Percentiles rank a stretch among this genome's conserved stretches.
Conservation (phyloP, 306 rosid species). For the Vachellia collinsii region DNA sequence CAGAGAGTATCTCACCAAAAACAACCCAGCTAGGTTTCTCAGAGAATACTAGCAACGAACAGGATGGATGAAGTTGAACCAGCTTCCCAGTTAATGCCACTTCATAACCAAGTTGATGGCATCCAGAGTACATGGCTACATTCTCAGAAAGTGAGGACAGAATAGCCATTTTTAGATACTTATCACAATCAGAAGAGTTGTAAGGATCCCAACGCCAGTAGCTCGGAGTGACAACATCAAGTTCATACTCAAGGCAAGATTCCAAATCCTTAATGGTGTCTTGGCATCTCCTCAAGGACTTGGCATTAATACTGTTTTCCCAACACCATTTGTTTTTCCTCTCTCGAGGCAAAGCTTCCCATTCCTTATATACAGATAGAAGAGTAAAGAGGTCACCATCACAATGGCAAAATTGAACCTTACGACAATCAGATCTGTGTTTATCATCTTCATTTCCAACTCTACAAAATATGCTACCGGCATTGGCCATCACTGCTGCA, state of each 20-base stretch:
- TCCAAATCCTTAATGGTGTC: conserved; percentile 78
- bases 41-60: conserved; percentile 78
- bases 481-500: conserved; percentile 91
- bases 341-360: conserved; percentile 66
- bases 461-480: conserved; percentile 87
- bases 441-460: conserved; percentile 80
- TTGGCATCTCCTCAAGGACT: conserved; percentile 87
- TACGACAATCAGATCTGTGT: conserved; percentile 75
- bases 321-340: conserved; percentile 79
- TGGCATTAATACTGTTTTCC: conserved; percentile 96
- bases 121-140: conserved; percentile 91
- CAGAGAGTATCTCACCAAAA: conserved; percentile 77
- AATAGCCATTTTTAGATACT: conserved; percentile 61
- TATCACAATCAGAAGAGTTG: conserved; percentile 56
- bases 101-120: conserved; percentile 79
- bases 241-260: conserved; percentile 75
- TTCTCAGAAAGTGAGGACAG: conserved; percentile 86
- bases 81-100: conserved; percentile 79
- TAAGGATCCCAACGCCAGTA: conserved; percentile 78
- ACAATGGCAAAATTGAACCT: conserved; percentile 88
- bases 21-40: conserved; percentile 96
- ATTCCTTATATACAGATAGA: conserved; percentile 84
- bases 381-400: conserved; percentile 95
- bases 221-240: conserved; percentile 53
- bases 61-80: conserved; percentile 88